Percentiles rank a stretch among this genome's conserved stretches.
These are phyloP conservation scores for Pseudocercospora fuligena DNA, from an alignment of 2,329 filamentous ascomycete species.

Conservation along the genomic window DNA sequence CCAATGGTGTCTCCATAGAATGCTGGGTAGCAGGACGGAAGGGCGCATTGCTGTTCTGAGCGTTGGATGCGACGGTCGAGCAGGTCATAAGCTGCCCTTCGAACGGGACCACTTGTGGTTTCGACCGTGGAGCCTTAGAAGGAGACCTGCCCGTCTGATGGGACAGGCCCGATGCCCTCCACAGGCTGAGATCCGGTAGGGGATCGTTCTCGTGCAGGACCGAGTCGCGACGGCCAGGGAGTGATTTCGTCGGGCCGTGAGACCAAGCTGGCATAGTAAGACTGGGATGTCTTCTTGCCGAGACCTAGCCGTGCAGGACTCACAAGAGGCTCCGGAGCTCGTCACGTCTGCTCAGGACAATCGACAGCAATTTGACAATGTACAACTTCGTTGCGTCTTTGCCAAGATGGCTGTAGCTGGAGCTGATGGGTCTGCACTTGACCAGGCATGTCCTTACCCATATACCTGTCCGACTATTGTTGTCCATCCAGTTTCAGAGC, in stretches of 20 bases:
- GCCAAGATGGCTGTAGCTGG: background rate
- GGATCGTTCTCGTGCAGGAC: background rate
- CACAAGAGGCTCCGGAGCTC: background rate
- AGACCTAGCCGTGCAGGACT: conserved; percentile 3
- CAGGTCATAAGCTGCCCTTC: conserved; percentile 26
- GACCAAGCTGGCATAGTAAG: conserved; percentile 1
- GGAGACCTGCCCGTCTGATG: background rate
- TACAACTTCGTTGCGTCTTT: background rate
- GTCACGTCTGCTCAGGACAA: background rate
- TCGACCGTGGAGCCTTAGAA: conserved; percentile 7
- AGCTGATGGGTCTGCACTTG: background rate
- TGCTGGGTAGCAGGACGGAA: conserved; percentile 28
- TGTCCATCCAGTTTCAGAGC: background rate
- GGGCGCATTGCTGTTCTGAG: conserved; percentile 16
- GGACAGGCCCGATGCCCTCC: background rate
- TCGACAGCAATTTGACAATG: background rate
- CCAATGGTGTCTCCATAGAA: conserved; percentile 33
- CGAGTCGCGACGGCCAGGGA: background rate
- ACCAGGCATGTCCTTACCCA: conserved; percentile 6
- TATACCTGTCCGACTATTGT: conserved; percentile 4
- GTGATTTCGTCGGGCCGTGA: background rate
- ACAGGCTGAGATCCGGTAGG: background rate
- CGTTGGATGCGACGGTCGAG: background rate
- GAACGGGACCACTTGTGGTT: conserved; percentile 25
- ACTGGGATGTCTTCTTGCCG: background rate